Evolutionary conservation across 179 eudicot species (phyloP), one percentile per base, ranked within the genome.

Genomic region (Carnegiea gigantea): DNA sequence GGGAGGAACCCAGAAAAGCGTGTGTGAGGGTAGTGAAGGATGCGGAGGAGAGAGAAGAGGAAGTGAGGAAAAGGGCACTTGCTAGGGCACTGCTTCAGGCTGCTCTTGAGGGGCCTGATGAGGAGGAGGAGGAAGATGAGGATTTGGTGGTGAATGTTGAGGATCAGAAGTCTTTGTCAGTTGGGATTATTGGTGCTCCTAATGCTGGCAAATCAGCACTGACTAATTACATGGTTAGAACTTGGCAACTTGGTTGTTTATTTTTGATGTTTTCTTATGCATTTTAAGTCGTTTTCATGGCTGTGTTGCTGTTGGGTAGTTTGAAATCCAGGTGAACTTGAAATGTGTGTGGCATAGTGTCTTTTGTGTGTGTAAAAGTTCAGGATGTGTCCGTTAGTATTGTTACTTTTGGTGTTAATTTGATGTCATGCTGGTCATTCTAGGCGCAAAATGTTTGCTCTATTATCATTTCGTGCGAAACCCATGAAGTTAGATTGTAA

Each of bases 201-300:
- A 97, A 97, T 89, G 99, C 99, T 75, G 99, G 98, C 33, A 97
- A 97, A 85, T 97, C 99, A n/a, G 93, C 98, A 17, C 85, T 95
- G 51, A 93, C 99, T 24, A 97, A 97, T 87, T 88, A 17, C 89
- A 95, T 97, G 98, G 99, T 95, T 64, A 83, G 90, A 68, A 57
- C 64, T 20, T 77, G 59, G 67, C n/a, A 57, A 14, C 10, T 72
- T 53, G 9, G 7, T 24, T 17, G 12, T n/a, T 23, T 53, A 8
- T 44, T 75, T 75, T 49, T 23, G 3, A 0, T 30, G 5, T 36
- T 78, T 68, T 64, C 1, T 8, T 17, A 9, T 21, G 4, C 73
- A 70, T 76, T 81, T 77, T 20, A 49, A 49, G 67, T 81, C 53
- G 23, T 72, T 59, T 70, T 70, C 53, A 48, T 24, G 17, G 60